Conservation (phyloP, 2,329 filamentous ascomycete species). For the Cytospora mali region DNA sequence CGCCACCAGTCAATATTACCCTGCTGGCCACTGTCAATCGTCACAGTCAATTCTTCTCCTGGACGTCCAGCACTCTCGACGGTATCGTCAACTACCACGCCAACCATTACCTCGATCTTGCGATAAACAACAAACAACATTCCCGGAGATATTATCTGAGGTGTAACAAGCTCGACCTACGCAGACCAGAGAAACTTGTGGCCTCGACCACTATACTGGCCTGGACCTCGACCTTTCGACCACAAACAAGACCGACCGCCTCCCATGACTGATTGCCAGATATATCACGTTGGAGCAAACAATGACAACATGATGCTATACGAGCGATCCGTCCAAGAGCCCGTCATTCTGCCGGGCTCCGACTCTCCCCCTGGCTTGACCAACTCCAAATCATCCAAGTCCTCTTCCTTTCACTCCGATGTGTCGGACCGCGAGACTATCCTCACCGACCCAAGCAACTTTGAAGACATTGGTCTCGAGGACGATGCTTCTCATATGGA, state of each 20-base stretch:
- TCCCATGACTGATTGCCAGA: neutral
- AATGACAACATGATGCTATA: constrained; percentile 44
- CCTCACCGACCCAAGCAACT: constrained; percentile 75
- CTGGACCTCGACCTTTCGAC: neutral
- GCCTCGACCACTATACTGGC: neutral
- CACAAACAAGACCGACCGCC: neutral
- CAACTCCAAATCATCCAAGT: constrained; percentile 84
- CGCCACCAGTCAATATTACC: constrained; percentile 1
- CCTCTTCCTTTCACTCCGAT: constrained; percentile 80
- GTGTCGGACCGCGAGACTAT: constrained; percentile 69
- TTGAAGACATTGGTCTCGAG: constrained; percentile 90
- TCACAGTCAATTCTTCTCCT: neutral
- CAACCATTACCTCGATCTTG: neutral
- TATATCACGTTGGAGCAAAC: neutral
- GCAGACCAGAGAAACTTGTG: neutral
- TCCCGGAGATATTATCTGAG: neutral
- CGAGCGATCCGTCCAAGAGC: constrained; percentile 42
- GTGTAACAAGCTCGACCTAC: constrained; percentile 4
- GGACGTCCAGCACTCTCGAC: neutral
- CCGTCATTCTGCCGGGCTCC: constrained; percentile 48
- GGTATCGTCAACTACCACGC: neutral
- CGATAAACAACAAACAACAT: neutral
- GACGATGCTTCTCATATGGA: constrained; percentile 50
- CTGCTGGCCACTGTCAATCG: constrained; percentile 29
- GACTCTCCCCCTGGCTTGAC: constrained; percentile 79